These are phyloP conservation scores for Gnomoniopsis sp. DNA, from an alignment of 2,329 filamentous ascomycete species.

Conservation along the genomic window DNA sequence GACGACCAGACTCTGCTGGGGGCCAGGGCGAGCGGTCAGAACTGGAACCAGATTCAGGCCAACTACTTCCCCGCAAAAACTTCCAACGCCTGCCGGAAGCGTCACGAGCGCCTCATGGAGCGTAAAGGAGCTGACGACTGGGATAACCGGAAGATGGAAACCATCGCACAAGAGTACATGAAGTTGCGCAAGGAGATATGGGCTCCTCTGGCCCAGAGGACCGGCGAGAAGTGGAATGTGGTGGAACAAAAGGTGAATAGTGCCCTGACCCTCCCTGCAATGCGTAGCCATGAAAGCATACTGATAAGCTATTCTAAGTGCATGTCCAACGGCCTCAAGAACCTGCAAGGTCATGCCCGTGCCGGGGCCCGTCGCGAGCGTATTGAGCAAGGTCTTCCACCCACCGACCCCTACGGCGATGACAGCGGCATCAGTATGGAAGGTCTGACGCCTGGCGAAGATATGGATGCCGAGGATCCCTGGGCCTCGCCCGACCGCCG, in stretches of 20 bases:
- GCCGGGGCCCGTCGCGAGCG: conserved; percentile 64
- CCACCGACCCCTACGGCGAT: conserved; percentile 55
- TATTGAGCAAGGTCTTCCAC: conserved; percentile 43
- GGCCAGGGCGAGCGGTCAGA: conserved; percentile 71
- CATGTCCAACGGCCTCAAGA: conserved; percentile 81
- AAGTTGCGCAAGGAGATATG: conserved; percentile 77
- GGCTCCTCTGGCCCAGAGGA: conserved; percentile 66
- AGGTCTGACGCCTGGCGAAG: conserved; percentile 56
- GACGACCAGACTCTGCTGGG: conserved; percentile 72
- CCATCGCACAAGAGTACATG: conserved; percentile 76
- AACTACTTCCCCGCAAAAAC: conserved; percentile 75
- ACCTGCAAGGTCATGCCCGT: conserved; percentile 67
- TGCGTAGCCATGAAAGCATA: background rate
- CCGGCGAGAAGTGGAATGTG: conserved; percentile 80
- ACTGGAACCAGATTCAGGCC: conserved; percentile 78
- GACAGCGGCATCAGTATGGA: conserved; percentile 68
- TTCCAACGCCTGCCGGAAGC: conserved; percentile 82
- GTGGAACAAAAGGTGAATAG: conserved; percentile 59
- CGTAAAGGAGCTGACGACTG: conserved; percentile 72
- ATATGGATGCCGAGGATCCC: conserved; percentile 48
- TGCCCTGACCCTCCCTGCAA: conserved; percentile 13
- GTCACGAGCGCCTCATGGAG: conserved; percentile 81
- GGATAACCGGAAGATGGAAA: conserved; percentile 72
- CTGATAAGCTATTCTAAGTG: conserved; percentile 48
- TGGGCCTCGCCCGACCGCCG: conserved; percentile 54